phyloP scores from a whole-genome alignment of 1,284 basidiomycete genomes.

The Xerocomus alliaceus region DNA sequence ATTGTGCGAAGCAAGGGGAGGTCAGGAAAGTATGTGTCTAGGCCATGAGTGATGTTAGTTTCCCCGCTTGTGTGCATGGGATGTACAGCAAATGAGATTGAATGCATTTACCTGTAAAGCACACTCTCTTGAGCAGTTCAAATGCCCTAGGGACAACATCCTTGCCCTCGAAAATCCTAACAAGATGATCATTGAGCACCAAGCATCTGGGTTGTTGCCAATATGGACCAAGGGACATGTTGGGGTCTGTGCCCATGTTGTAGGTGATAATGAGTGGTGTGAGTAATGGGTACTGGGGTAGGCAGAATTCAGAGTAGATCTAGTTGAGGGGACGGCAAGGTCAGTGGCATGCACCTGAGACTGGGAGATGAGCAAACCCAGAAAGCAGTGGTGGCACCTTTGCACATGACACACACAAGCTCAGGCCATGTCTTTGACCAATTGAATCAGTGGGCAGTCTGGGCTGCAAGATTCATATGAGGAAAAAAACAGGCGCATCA shows the following conservation, averaged over 20 bases:
- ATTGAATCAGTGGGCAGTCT: constrained; percentile 89
- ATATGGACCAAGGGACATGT: constrained; percentile 69
- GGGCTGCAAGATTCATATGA: constrained; percentile 53
- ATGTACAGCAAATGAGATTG: background rate
- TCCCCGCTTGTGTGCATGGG: constrained; percentile 2
- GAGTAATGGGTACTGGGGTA: constrained; percentile 65
- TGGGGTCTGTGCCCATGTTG: constrained; percentile 59
- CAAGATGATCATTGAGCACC: constrained; percentile 74
- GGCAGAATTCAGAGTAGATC: constrained; percentile 82
- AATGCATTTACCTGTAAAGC: constrained; percentile 56
- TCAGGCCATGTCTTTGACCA: constrained; percentile 77
- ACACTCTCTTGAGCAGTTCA: constrained; percentile 55
- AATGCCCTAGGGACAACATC: constrained; percentile 43
- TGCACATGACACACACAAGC: constrained; percentile 65
- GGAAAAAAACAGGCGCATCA: background rate
- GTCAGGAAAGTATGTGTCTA: constrained; percentile 48
- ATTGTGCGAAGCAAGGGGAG: constrained; percentile 52
- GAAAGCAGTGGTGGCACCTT: constrained; percentile 76
- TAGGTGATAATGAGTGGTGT: constrained; percentile 68
- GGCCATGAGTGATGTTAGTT: background rate
- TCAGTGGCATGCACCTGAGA: no score
- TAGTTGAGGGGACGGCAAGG: constrained; percentile 33
- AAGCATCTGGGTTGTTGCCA: constrained; percentile 82
- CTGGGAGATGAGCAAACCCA: constrained; percentile 61
- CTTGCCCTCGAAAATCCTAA: constrained; percentile 68